Percentiles rank a stretch among this genome's conserved stretches.
Evolutionary conservation across 495 filamentous ascomycete species (phyloP).

Genomic region (Talaromyces adpressus): DNA sequence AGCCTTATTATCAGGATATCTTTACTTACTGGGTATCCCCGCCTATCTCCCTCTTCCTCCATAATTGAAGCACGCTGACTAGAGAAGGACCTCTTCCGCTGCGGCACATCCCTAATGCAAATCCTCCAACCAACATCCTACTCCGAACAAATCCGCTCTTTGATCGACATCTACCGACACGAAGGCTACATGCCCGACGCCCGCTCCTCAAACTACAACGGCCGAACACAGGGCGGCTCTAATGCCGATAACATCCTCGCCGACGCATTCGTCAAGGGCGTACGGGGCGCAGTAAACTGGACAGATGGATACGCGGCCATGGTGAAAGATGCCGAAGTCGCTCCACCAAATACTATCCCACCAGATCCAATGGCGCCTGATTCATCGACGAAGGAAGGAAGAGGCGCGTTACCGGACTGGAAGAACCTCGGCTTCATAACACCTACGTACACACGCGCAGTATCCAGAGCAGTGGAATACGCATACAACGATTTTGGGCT

Average conservation of each 20-base stretch:
- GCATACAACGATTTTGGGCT: conserved; percentile 62
- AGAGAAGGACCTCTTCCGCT: conserved; percentile 56
- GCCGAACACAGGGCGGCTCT: conserved; percentile 63
- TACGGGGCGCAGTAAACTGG: conserved; percentile 60
- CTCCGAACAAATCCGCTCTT: conserved; percentile 58
- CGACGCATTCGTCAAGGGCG: conserved; percentile 68
- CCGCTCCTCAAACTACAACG: conserved; percentile 66
- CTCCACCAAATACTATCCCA: conserved; percentile 51
- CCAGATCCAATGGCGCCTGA: conserved; percentile 52
- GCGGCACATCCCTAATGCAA: conserved; percentile 55
- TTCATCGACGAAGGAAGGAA: conserved; percentile 61
- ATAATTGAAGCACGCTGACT: neutral
- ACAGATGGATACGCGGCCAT: conserved; percentile 61
- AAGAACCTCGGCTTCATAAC: conserved; percentile 56
- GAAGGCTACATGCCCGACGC: conserved; percentile 61
- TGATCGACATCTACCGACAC: conserved; percentile 64
- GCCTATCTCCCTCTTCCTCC: neutral
- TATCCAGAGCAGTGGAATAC: conserved; percentile 64
- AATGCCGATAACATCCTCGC: conserved; percentile 70
- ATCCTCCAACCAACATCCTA: conserved; percentile 57
- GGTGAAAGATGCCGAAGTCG: conserved; percentile 61
- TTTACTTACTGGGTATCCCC: conserved; percentile 45
- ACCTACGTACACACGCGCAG: conserved; percentile 51
- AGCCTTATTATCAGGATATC: conserved; percentile 52
- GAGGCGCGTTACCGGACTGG: conserved; percentile 68